phyloP scores from a whole-genome alignment of 1,284 basidiomycete species.

The Boletus smithii region DNA sequence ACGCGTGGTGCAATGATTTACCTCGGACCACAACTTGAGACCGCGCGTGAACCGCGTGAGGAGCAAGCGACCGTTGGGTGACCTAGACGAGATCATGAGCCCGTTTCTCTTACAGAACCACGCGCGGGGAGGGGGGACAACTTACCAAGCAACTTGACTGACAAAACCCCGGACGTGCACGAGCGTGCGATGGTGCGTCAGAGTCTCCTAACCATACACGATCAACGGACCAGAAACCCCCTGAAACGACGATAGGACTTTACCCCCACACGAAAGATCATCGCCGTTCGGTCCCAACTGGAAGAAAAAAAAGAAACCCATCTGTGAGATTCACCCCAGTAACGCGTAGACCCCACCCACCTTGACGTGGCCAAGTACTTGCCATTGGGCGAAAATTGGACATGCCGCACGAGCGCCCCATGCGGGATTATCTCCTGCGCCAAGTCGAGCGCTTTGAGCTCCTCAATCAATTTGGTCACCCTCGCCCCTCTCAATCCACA shows the following conservation, averaged over 20 bases:
- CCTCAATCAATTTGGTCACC: conserved; percentile 53
- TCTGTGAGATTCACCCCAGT: conserved; percentile 5
- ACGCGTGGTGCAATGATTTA: conserved; percentile 29
- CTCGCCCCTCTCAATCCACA: conserved; percentile 47
- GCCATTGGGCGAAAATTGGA: conserved; percentile 40
- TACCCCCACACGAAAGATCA: conserved; percentile 72
- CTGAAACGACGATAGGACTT: conserved; percentile 15
- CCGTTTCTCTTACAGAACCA: background rate
- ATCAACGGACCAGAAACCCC: background rate
- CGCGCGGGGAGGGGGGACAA: background rate
- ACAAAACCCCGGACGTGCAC: conserved; percentile 73
- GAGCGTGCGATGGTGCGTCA: conserved; percentile 60
- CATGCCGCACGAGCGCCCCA: conserved; percentile 36
- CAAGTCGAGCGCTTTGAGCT: conserved; percentile 50
- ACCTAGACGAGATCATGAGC: conserved; percentile 37
- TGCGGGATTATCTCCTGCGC: conserved; percentile 47
- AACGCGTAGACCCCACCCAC: conserved; percentile 11
- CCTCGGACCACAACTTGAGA: conserved; percentile 74
- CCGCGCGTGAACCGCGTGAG: conserved; percentile 65
- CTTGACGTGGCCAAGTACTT: conserved; percentile 38
- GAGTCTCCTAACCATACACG: conserved; percentile 44
- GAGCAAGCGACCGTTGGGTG: conserved; percentile 58
- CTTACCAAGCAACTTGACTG: conserved; percentile 72
- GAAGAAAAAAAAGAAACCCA: no score
- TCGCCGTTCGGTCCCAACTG: conserved; percentile 75